Base-by-base conservation (phyloP, 2,329 filamentous ascomycete species). In the Nemania sp. region DNA sequence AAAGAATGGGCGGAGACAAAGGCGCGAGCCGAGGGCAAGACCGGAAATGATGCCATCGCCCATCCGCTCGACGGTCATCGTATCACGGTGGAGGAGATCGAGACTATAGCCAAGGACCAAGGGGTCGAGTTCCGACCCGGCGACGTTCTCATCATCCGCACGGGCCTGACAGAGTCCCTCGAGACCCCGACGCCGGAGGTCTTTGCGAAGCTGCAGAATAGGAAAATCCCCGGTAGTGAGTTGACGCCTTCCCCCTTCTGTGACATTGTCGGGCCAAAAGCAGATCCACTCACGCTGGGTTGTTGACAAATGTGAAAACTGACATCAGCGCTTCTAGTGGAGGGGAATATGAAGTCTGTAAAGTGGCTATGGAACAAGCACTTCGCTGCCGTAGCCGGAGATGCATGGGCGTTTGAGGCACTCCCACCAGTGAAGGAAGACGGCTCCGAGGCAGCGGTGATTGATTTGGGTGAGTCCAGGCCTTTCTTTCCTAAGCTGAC, bases 331-430 rank as follows among this genome's bases (percentile, higher is more conserved):
- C 1, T 2, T 37, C 18, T 35, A 65, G 61, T 81, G 45, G 76
- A 85, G 40, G 81, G 79, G 0, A 69, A 68, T 2, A 74, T 83
- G 49, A 81, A 81, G 46, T 81, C 87, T 3, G 76, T 85, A 7
- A 81, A 84, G 54, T 91, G 88, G 87, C 64, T 91, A 60, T 88
- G 90, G 77, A 86, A 91, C 68, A 84, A 81, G 65, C 86, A 87
- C 54, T 90, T 91, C 66, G 79, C 87, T 0, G 85, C 84, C 0
- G 87, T 89, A 1, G 86, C 82, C 0, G 85, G 86, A 0, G 89
- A 91, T 69, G 77, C 81, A 12, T 83, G 82, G 18, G 78, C 82
- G 0, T 90, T 91, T 63, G 89, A 91, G 75, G 80, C 82, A 0
- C 84, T 85, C 73, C 86, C 87, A 1, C 82, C 83, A 0, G 54